phyloP scores from a whole-genome alignment of 495 filamentous ascomycete genomes.

The Penicillium desertorum region DNA sequence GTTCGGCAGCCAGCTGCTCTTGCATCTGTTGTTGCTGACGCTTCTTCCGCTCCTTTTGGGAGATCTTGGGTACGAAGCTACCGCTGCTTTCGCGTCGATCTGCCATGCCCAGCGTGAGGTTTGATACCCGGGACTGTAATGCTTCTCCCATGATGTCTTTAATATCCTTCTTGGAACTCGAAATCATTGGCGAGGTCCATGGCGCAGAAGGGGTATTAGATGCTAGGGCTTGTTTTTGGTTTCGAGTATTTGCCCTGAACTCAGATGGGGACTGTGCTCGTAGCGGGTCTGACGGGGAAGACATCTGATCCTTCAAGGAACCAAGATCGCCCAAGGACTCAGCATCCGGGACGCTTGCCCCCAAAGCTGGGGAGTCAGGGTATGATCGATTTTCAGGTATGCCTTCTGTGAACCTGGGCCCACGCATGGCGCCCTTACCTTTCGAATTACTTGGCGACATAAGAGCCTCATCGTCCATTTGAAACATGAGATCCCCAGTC shows the following conservation, averaged over 20 bases:
- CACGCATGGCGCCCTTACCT: constrained; percentile 36
- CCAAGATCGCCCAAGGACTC: constrained; percentile 33
- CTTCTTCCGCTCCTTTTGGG: constrained; percentile 88
- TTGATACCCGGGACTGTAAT: constrained; percentile 60
- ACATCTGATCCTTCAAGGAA: constrained; percentile 39
- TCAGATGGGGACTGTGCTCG: constrained; percentile 36
- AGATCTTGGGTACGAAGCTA: constrained; percentile 57
- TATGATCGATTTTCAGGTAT: constrained; percentile 24
- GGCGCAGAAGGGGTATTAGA: constrained; percentile 36
- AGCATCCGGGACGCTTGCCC: constrained; percentile 31
- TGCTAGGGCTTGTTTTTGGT: constrained; percentile 23
- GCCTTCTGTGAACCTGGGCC: constrained; percentile 16
- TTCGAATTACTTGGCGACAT: constrained; percentile 31
- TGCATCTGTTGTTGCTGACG: constrained; percentile 69
- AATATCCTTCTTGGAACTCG: constrained; percentile 67
- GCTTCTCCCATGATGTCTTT: constrained; percentile 84
- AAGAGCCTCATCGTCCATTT: constrained; percentile 81
- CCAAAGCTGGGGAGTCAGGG: constrained; percentile 31
- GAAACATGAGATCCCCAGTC: constrained; percentile 79
- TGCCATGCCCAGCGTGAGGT: constrained; percentile 69
- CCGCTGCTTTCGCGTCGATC: constrained; percentile 38
- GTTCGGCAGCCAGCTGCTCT: constrained; percentile 47
- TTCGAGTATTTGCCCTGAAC: constrained; percentile 23
- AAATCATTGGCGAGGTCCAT: constrained; percentile 61
- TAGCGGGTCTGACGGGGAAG: constrained; percentile 24